phyloP scores from a whole-genome alignment of 2,329 filamentous ascomycete species.

The Neurospora sp. region DNA sequence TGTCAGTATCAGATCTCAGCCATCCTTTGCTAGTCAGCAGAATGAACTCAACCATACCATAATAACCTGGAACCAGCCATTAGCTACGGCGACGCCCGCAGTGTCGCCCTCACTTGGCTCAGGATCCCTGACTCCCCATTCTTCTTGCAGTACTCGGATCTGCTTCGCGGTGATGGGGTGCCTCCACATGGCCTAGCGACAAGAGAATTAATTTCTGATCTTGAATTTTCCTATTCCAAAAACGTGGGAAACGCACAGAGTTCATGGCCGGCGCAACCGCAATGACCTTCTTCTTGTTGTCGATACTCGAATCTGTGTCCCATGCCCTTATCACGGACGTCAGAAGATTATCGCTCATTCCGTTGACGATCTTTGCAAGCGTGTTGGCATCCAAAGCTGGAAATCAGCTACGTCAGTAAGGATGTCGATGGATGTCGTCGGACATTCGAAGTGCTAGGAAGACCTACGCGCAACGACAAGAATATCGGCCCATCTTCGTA shows the following conservation, averaged over 20 bases:
- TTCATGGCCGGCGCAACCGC: conserved; percentile 62
- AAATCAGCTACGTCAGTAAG: neutral
- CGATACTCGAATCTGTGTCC: conserved; percentile 47
- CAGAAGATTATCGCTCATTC: conserved; percentile 69
- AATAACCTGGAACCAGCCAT: conserved; percentile 17
- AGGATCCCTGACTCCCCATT: conserved; percentile 52
- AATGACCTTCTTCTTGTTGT: conserved; percentile 16
- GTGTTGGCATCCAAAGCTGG: conserved; percentile 65
- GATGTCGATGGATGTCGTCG: too few species aligned
- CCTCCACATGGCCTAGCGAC: conserved; percentile 60
- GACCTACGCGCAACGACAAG: conserved; percentile 5
- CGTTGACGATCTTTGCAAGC: conserved; percentile 71
- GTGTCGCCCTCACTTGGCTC: conserved; percentile 20
- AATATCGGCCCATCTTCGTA: conserved; percentile 36
- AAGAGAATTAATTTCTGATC: neutral
- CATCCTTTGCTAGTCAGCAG: neutral
- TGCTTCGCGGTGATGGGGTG: conserved; percentile 74
- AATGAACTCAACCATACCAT: conserved; percentile 39
- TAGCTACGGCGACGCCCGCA: conserved; percentile 1
- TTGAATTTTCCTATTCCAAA: neutral
- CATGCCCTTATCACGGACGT: conserved; percentile 69
- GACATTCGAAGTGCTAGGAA: neutral
- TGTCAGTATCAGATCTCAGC: neutral
- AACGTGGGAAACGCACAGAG: conserved; percentile 28
- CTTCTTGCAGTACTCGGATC: conserved; percentile 56